Evolutionary conservation across 1,284 basidiomycete genomes (phyloP).

Genomic region (Exobasidium cylindrosporum): DNA sequence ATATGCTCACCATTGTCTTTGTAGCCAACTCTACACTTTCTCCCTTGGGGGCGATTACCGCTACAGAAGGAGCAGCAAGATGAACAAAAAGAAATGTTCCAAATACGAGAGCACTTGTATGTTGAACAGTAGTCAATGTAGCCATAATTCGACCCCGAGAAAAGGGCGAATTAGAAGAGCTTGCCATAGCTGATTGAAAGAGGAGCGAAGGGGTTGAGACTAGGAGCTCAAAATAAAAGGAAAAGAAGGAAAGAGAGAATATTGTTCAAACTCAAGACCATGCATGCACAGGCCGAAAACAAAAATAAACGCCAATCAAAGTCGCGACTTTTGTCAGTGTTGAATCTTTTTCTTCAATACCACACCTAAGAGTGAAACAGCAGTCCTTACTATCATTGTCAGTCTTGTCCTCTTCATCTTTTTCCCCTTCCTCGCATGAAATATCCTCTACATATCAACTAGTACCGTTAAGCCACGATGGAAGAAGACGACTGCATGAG

Average conservation of each 20-base stretch:
- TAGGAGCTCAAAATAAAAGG: background rate
- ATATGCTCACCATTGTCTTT: conserved; percentile 14
- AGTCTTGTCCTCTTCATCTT: background rate
- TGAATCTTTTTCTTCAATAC: no score
- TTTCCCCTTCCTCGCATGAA: no score
- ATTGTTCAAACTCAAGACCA: no score
- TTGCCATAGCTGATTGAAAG: background rate
- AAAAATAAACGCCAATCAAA: no score
- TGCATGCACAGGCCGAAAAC: no score
- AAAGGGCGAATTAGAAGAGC: background rate
- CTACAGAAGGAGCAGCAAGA: conserved; percentile 27
- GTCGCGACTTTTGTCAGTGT: no score
- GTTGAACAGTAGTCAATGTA: conserved; percentile 5
- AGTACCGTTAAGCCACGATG: no score
- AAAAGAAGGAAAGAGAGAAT: background rate
- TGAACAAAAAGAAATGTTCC: conserved; percentile 17
- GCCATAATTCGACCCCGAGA: background rate
- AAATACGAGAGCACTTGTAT: conserved; percentile 4
- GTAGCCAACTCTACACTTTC: conserved; percentile 11
- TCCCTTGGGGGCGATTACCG: conserved; percentile 17
- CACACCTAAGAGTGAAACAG: no score
- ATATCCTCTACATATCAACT: no score
- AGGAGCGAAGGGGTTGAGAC: background rate
- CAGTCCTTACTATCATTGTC: background rate
- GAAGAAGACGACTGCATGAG: background rate